Evolutionary conservation across 1,284 basidiomycete genomes (phyloP).

Genomic region (Ustilago tritici): DNA sequence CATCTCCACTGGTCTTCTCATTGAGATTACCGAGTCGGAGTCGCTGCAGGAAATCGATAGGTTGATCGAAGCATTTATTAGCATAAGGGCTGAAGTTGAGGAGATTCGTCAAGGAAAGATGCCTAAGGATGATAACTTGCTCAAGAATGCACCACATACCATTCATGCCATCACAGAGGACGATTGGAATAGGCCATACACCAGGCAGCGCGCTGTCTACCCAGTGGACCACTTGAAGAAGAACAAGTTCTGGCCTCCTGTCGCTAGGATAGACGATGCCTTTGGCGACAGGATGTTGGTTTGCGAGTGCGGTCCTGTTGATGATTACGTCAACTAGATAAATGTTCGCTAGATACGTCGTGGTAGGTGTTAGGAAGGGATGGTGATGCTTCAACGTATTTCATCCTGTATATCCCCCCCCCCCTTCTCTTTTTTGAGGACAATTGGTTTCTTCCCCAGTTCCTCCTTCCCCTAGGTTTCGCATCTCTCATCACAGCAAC

Average conservation of each 20-base stretch:
- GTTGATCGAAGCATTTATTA: constrained; percentile 96
- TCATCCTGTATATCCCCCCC: neutral
- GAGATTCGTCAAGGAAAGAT: constrained; percentile 87
- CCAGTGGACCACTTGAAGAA: constrained; percentile 54
- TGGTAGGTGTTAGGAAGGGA: neutral
- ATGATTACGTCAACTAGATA: constrained; percentile 44
- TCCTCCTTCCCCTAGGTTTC: neutral
- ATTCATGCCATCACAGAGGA: constrained; percentile 80
- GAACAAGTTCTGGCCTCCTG: constrained; percentile 68
- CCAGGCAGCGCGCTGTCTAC: constrained; percentile 61
- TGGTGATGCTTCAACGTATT: constrained; percentile 15
- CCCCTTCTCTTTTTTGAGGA: neutral
- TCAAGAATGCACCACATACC: constrained; percentile 95
- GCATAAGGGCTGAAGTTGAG: constrained; percentile 90
- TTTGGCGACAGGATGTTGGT: constrained; percentile 59
- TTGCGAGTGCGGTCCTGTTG: constrained; percentile 62
- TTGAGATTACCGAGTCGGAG: constrained; percentile 69
- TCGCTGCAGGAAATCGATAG: constrained; percentile 71
- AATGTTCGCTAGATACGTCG: neutral
- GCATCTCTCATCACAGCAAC: constrained; percentile 9
- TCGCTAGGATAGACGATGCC: constrained; percentile 63
- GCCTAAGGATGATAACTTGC: constrained; percentile 75
- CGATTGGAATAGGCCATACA: constrained; percentile 79
- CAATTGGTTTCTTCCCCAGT: neutral
- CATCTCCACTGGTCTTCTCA: constrained; percentile 66